Evolutionary conservation across 257 asterid genomes (phyloP), one percentile per base, ranked within the genome.

Genomic region (Ajuga chamaepitys): DNA sequence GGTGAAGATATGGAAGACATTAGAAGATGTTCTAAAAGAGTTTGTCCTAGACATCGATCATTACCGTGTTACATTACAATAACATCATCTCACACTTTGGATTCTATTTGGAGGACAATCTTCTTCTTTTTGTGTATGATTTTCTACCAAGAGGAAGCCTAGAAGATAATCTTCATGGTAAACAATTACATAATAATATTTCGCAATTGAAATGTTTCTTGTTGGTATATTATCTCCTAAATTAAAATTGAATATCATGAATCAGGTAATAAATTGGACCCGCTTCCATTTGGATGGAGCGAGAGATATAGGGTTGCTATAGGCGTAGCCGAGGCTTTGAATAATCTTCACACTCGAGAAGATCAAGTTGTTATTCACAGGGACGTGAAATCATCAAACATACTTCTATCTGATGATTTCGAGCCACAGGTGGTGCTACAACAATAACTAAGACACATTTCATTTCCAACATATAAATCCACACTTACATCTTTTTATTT

Each of bases 91-190:
- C 96, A 13, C 91, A 88, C 4, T 86, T 88, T 48, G 97, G 99
- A 14, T 94, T 88, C 77, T 94, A 95, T 77, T 90, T 80, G 10
- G 97, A 88, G 81, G 85, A 84, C 77, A 75, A 62, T 66, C 81
- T 72, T 62, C 95, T 90, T 57, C 81, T 86, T 68, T 77, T 90
- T 85, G 99, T 90, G 12, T 94, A 94, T 57, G 95, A 90, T 82
- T 85, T 90, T 67, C 80, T 90, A 10, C 70, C 96, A 9, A 75
- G 95, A 83, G 99, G 99, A 77, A 90, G 99, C 91, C 97, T 94
- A n/a, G 99, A 90, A 81, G 99, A 88, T 61, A 94, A 86, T 51
- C 90, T 94, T 75, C 88, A 94, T 21, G 95, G 99, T 89, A 89
- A 26, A 71, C n/a, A 16, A 44, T 20, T 41, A 11, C 64, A 37